Evolutionary conservation across 2,329 filamentous ascomycete species (phyloP), one percentile per base, ranked within the genome.

Genomic region (Fusarium sororula): DNA sequence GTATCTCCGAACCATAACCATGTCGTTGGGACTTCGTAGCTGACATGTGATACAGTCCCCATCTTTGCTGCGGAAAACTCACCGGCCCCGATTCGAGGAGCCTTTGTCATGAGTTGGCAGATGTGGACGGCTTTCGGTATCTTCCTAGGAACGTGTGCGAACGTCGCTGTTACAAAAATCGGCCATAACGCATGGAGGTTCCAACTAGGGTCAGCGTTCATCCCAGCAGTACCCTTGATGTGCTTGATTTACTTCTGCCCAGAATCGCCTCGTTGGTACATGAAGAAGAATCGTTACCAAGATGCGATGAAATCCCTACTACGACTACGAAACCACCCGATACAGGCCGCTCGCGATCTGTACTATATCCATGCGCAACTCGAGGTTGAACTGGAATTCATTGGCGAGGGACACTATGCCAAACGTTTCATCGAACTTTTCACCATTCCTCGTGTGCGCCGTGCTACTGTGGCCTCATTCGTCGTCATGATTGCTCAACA

Each of bases 41-140:
- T 79, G 35, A 80, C 57, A 85, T 85, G 7, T 38, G 50, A 4
- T 3, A 89, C 86, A 54, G 92, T 94, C 4, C 93, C 93, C 1
- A 91, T 95, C 35, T 95, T 93, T 76, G 91, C 92, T 0, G 93
- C 93, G 5, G 93, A 95, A 81, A 93, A 90, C 64, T 89, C 91
- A 0, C 93, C 93, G 0, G 90, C 92, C 3, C 81, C 86, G 4
- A 91, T 94, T 62, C 89, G 93, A 79, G 92, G 93, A 72, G 93
- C 92, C 13, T 85, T 96, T 24, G 93, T 95, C 72, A 96, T 96
- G 93, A 91, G 91, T 71, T 96, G 93, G 93, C 84, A 95, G 82
- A 84, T 92, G 81, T 92, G 90, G 89, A 90, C 87, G 6, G 87
- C 87, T 5, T 89, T 91, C 77, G 89, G 89, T 51, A 90, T 91